Evolutionary conservation across 2,329 filamentous ascomycete genomes (phyloP).

Genomic region (Cladosporium oxysporum): DNA sequence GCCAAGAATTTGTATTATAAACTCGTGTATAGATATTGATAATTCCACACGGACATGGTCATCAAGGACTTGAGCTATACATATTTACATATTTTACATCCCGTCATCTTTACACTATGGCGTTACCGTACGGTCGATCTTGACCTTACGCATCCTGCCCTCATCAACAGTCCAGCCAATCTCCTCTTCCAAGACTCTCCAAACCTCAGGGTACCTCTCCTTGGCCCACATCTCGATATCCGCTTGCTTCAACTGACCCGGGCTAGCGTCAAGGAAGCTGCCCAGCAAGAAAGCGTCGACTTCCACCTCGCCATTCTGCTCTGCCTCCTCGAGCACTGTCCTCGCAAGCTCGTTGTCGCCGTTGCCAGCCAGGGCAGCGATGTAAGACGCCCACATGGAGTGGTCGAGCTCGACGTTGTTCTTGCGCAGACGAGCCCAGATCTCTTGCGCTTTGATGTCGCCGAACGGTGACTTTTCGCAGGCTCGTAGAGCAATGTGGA

Average conservation of each 20-base stretch:
- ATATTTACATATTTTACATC: conserved; percentile 3
- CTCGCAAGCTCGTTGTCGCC: conserved; percentile 69
- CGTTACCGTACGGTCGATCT: conserved; percentile 27
- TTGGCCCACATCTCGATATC: conserved; percentile 75
- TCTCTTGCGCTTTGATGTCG: conserved; percentile 50
- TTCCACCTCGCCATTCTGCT: conserved; percentile 63
- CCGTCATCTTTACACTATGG: neutral
- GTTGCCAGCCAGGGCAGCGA: conserved; percentile 73
- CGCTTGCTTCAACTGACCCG: conserved; percentile 60
- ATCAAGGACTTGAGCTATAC: neutral
- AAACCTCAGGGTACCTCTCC: conserved; percentile 66
- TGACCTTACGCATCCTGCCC: conserved; percentile 27
- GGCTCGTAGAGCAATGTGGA: conserved; percentile 77
- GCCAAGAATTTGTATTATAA: neutral
- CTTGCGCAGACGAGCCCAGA: conserved; percentile 70
- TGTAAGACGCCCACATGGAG: conserved; percentile 73
- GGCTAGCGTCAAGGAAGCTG: conserved; percentile 72
- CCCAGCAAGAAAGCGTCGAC: conserved; percentile 77
- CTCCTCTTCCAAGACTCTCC: conserved; percentile 62
- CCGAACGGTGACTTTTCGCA: conserved; percentile 64
- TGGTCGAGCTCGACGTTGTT: conserved; percentile 79
- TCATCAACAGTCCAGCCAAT: conserved; percentile 42
- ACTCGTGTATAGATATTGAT: neutral
- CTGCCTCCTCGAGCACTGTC: conserved; percentile 66
- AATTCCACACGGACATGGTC: neutral